Evolutionary conservation across 2,329 filamentous ascomycete species (phyloP).

Genomic region (Tolypocladium album): DNA sequence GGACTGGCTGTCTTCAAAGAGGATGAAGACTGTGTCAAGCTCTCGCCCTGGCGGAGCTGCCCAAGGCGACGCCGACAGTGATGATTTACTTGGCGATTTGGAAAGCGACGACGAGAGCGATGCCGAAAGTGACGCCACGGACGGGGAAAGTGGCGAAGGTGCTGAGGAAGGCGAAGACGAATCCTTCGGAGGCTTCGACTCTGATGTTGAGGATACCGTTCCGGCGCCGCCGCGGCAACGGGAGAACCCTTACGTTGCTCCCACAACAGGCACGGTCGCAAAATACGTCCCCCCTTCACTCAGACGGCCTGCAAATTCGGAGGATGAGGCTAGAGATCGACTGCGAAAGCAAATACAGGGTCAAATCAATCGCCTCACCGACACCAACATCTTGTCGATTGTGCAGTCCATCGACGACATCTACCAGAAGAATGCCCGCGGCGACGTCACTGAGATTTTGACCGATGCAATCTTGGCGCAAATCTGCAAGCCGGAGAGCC

Average conservation of each 20-base stretch:
- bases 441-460: slow-evolving; percentile 73
- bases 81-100: not conserved
- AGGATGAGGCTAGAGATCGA: slow-evolving; percentile 55
- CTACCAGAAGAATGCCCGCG: slow-evolving; percentile 76
- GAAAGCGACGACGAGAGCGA: slow-evolving; percentile 17
- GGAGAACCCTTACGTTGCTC: slow-evolving; percentile 87
- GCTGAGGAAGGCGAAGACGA: slow-evolving; percentile 12
- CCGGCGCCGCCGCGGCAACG: slow-evolving; percentile 36
- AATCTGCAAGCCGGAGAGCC: slow-evolving; percentile 63
- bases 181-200: slow-evolving; percentile 28
- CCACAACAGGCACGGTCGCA: slow-evolving; percentile 35
- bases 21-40: slow-evolving; percentile 19
- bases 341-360: slow-evolving; percentile 77
- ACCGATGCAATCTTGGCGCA: slow-evolving; percentile 70
- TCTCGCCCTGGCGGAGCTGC: not conserved
- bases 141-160: not conserved
- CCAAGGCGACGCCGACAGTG: not conserved
- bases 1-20: slow-evolving; percentile 49
- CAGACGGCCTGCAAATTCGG: slow-evolving; percentile 50
- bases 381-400: slow-evolving; percentile 80
- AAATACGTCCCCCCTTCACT: slow-evolving; percentile 91
- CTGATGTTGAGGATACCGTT: slow-evolving; percentile 18
- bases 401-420: slow-evolving; percentile 71
- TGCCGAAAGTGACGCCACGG: not conserved
- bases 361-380: slow-evolving; percentile 83